A percentile compares a stretch with the other conserved stretches of the same genome.
Conservation (phyloP, 2,329 filamentous ascomycete genomes). For the Ophiostoma sp. region DNA sequence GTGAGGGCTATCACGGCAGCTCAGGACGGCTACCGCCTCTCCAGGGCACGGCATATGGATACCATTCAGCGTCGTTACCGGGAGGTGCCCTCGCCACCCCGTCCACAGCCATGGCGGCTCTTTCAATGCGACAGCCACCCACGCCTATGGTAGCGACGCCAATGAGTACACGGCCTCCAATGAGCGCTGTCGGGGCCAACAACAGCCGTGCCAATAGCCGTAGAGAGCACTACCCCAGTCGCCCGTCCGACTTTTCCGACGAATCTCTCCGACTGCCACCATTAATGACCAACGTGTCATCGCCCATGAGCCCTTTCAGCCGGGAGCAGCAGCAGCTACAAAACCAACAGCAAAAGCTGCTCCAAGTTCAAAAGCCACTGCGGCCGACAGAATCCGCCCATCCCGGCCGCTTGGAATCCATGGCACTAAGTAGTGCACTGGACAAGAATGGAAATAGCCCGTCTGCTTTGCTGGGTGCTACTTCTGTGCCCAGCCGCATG, state of each 20-base stretch:
- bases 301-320: not conserved
- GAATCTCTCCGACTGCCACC: slow-evolving; percentile 51
- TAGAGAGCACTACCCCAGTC: slow-evolving; percentile 16
- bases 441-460: not conserved
- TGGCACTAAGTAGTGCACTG: not conserved
- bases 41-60: slow-evolving; percentile 37
- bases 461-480: not conserved
- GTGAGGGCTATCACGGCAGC: slow-evolving; percentile 10
- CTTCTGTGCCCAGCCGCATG: not conserved
- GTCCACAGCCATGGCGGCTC: slow-evolving; percentile 11
- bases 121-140: slow-evolving; percentile 30
- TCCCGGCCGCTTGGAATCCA: not conserved
- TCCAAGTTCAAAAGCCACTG: not conserved
- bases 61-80: not conserved
- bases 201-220: not conserved
- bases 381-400: not conserved
- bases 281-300: slow-evolving; percentile 40
- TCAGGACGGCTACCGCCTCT: slow-evolving; percentile 51
- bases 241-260: slow-evolving; percentile 31
- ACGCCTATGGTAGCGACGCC: slow-evolving; percentile 19
- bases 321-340: not conserved
- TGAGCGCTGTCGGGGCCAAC: not conserved
- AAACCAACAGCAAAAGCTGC: not conserved
- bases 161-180: not conserved
- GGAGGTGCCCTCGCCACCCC: slow-evolving; percentile 3